These are phyloP conservation scores for Serendipita indica DNA, from an alignment of 768 basidiomycete genomes.

Conservation along the genomic window DNA sequence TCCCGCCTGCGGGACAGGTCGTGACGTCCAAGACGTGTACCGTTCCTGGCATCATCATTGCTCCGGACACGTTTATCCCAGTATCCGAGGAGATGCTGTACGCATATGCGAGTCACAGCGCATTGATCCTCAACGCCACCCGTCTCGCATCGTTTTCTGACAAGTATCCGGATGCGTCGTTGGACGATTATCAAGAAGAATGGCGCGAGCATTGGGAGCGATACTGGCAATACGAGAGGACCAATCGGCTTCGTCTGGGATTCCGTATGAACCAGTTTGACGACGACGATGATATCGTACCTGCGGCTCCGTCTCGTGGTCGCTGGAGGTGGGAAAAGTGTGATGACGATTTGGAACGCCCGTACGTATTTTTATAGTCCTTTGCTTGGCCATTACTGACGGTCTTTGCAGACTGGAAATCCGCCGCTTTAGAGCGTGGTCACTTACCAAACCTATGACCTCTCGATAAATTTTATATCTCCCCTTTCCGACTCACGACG, in stretches of 20 bases:
- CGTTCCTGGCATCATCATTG: constrained; percentile 1
- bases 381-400: background rate
- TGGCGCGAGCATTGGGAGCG: background rate
- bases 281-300: background rate
- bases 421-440: background rate
- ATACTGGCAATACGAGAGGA: background rate
- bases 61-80: background rate
- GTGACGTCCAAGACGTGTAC: background rate
- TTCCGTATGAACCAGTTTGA: background rate
- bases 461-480: background rate
- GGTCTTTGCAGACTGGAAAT: background rate
- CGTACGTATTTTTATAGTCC: background rate
- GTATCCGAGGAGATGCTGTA: background rate
- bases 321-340: constrained; percentile 1
- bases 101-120: constrained; percentile 1
- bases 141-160: background rate
- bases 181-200: background rate
- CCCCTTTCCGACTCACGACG: too few relatives aligned
- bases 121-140: background rate
- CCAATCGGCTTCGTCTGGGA: background rate
- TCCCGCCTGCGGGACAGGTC: background rate
- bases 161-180: background rate
- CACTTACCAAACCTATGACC: background rate
- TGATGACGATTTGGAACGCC: background rate
- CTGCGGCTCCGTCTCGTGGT: background rate